Evolutionary conservation across 2,329 filamentous ascomycete species (phyloP), one percentile per base, ranked within the genome.

Genomic region (Septoria petroselini): DNA sequence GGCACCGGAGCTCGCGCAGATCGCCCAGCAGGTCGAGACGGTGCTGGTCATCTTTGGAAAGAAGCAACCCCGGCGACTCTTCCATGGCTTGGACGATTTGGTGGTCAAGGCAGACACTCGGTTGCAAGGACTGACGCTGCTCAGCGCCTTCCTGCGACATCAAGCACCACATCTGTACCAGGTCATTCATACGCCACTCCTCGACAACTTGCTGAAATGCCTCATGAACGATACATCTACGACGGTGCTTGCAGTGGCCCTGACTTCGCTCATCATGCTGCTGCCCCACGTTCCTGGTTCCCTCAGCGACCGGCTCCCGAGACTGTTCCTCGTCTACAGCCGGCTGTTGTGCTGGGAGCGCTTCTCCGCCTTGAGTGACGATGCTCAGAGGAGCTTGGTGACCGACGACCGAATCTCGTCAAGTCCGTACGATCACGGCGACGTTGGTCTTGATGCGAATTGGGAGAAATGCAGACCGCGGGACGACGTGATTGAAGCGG

Each of bases 251-350:
- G 86, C 86, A 1, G 73, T 89, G 35, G 85, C 86, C 1, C 72
- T 93, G 44, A 86, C 85, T 3, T 80, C 82, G 6, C 70, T 93
- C 51, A 84, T 88, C 57, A 93, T 93, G 88, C 81, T 91, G 21
- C 68, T 93, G 41, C 88, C 88, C 1, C 86, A 91, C 63, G 87
- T 91, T 68, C 87, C 87, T 1, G 84, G 80, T 58, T 84, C 84
- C 2, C 70, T 91, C 11, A 81, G 83, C 1, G 76, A 80, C 1
- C 79, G 85, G 62, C 74, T 93, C 4, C 83, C 86, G 23, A 80
- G 81, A 15, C 73, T 93, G 14, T 93, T 91, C 75, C 84, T 90
- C 54, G 84, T 93, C 44, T 93, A 93, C 66, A 86, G 84, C 47
- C 77, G 88, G 41, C 70, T 91, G 37, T 71, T 93, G 0, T 93